phyloP scores from a whole-genome alignment of 2,329 filamentous ascomycete species.

The Paraphoma sp. region DNA sequence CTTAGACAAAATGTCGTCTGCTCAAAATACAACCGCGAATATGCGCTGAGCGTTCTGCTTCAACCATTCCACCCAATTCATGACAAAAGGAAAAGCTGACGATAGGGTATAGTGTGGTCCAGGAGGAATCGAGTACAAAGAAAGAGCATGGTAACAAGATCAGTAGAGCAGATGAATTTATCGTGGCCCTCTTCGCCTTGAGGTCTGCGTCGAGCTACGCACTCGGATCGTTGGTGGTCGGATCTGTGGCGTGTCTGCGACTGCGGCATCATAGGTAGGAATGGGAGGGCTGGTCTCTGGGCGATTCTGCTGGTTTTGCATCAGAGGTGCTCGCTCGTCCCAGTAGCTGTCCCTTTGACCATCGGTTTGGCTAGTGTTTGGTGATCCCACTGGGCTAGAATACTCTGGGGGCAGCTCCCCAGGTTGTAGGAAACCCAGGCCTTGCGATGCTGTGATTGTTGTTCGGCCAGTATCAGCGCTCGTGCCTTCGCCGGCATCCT shows the following conservation, averaged over 20 bases:
- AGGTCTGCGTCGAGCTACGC: constrained; percentile 33
- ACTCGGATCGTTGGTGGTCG: constrained; percentile 31
- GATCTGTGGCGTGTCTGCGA: constrained; percentile 67
- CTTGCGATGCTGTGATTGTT: constrained; percentile 31
- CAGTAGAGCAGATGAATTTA: constrained; percentile 1
- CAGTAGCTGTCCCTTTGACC: constrained; percentile 43
- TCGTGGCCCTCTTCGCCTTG: constrained; percentile 22
- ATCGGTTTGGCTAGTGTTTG: constrained; percentile 63
- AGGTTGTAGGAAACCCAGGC: constrained; percentile 44
- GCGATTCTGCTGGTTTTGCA: constrained; percentile 32
- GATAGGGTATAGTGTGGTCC: constrained; percentile 33
- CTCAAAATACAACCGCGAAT: constrained; percentile 5
- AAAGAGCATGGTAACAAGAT: constrained; percentile 1
- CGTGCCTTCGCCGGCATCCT: constrained; percentile 75
- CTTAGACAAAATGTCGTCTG: constrained; percentile 14
- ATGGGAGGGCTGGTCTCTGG: constrained; percentile 66
- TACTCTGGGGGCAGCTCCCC: constrained; percentile 58
- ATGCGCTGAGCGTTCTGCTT: constrained; percentile 7
- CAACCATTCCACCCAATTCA: not conserved
- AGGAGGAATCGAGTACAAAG: constrained; percentile 16
- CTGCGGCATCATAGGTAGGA: constrained; percentile 81
- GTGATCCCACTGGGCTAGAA: constrained; percentile 52
- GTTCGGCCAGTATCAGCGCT: constrained; percentile 52
- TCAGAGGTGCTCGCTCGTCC: constrained; percentile 61
- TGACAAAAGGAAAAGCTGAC: constrained; percentile 10